Evolutionary conservation across 83 land plant genomes (phyloP), one percentile per base, ranked within the genome.

Genomic region (Diphasiastrum complanatum): DNA sequence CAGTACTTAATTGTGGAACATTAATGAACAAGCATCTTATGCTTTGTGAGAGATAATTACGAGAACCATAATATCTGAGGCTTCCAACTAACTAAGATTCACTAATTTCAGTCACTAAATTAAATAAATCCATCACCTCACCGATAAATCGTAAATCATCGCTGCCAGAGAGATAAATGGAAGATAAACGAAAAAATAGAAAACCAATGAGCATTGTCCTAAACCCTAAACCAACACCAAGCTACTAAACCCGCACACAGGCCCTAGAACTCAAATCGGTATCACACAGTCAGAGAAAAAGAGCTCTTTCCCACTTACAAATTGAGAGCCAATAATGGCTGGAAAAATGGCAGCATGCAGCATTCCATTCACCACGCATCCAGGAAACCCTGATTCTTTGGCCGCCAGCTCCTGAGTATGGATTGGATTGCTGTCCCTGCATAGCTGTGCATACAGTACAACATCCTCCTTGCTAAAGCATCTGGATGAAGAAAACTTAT

Each of bases 351-450:
- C 63, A 8, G 63, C 70, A 22, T 45, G 45, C 28, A 67, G 66
- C 70, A 67, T 58, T 50, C 70, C 70, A 12, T 55, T 62, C 51
- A 67, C 70, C 11, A 67, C 70, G 1, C 64, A 45, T 4, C 63
- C 70, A 40, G 30, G 26, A 47, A 67, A 67, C 11, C 70, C 70
- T 2, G 70, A 62, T 32, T n/a, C 20, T 31, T 58, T 55, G 20
- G 70, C 70, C 23, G 70, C 66, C 16, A 57, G 25, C 16, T 56
- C 63, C 24, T 45, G 25, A 1, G 66, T 67, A 30, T 67, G 70
- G 11, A 67, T 67, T 20, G 70, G 70, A 53, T 67, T 67, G 5
- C 51, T 31, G 43, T 67, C 70, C 36, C 63, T 63, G 29, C 63
- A 45, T 16, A 67, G 51, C 2, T 47, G 20, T 29, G 31, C 48